Base-by-base conservation (phyloP, 2,329 filamentous ascomycete species). In the Fusarium austroafricanum region DNA sequence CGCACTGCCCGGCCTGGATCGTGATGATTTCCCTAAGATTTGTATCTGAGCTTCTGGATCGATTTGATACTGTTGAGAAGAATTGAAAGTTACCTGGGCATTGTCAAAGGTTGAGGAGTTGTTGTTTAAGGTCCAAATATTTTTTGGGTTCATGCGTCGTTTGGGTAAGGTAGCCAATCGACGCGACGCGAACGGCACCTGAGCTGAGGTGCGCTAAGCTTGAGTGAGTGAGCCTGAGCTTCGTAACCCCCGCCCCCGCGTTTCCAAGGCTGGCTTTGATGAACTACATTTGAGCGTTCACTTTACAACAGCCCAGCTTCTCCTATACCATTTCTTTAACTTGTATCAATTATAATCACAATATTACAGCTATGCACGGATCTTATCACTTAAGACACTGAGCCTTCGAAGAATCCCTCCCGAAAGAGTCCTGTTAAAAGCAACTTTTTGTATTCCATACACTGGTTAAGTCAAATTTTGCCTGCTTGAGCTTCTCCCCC, bases 1-100 rank as follows among this genome's bases (percentile, higher is more conserved):
- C 96, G 87, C 96, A 98, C 83, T 98, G 96, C 87, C 96, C 96
- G 71, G 96, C 95, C 83, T 99, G 96, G 75, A 99, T 92, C 67
- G 96, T 99, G 81, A 99, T 99, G 76, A 99, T 99, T 88, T 99
- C 96, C 82, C 96, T 97, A 74, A 17, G 18, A 10, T 23, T 42
- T 44, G 18, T 15, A 21, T 18, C 10, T 65, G 18, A 70, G 63
- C 43, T 47, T 38, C 33, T 26, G 10, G 31, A 58, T 38, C 35
- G 43, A 49, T 23, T 11, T 35, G 21, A 18, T 18, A 31, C 33
- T 10, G 23, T 10, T 11, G 9, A 23, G 40, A 26, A 28, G 20
- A 21, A 15, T n/a, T n/a, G 45, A 18, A 29, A 65, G 9, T 15
- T 66, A 71, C 69, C 72, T 74, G 44, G 72, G 72, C 72, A 74